Conservation (phyloP, 169 alveolate genomes). For the Eimeria praecox region DNA sequence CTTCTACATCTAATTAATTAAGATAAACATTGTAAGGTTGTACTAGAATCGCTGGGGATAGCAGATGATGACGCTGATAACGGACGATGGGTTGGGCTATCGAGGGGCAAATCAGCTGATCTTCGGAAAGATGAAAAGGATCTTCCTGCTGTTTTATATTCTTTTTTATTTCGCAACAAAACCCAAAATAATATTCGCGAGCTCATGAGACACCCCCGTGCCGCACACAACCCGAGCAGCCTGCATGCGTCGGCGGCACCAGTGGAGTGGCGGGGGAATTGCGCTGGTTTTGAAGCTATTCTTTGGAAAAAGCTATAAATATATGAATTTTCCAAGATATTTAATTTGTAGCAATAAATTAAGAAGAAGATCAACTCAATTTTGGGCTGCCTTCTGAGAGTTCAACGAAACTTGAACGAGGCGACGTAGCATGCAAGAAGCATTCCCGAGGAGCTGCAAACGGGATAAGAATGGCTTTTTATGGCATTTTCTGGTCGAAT, state of each 20-base stretch:
- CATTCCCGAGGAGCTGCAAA: not conserved
- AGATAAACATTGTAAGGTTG: too few species aligned
- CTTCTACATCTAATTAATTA: not conserved
- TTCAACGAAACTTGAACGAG: not conserved
- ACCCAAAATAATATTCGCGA: not conserved
- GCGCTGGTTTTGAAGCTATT: not conserved
- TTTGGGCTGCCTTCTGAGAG: not conserved
- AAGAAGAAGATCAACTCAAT: not conserved
- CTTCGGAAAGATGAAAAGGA: not conserved
- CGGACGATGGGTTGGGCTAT: too few species aligned
- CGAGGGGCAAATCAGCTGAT: not conserved
- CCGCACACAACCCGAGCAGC: slow-evolving; percentile 40
- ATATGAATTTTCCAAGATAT: not conserved
- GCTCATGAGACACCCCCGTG: not conserved
- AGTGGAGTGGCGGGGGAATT: not conserved
- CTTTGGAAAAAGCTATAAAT: not conserved
- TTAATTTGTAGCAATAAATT: not conserved
- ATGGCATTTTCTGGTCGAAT: not conserved
- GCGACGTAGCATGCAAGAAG: not conserved
- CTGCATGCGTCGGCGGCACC: slow-evolving; percentile 47
- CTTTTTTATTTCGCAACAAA: not conserved
- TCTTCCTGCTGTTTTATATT: not conserved
- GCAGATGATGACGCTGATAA: too few species aligned
- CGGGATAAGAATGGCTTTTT: not conserved
- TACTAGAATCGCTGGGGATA: too few species aligned